Evolutionary conservation across 108 stramenopile species (phyloP).

Genomic region (Asterionellopsis glacialis): DNA sequence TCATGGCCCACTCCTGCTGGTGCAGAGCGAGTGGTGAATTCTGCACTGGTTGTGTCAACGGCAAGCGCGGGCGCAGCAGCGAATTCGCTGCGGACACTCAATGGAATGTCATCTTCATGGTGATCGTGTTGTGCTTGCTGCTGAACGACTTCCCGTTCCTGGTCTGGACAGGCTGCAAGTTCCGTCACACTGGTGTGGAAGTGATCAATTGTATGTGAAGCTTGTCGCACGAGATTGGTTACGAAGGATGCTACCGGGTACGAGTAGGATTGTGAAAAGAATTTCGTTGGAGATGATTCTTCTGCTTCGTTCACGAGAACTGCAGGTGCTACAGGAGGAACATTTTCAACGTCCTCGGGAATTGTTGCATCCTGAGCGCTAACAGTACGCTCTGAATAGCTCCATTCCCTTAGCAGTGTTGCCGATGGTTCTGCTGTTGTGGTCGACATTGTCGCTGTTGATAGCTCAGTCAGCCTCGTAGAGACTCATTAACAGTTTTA

Average conservation of each 20-base stretch:
- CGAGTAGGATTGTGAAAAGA: conserved; percentile 1
- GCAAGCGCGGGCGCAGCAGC: conserved; percentile 1
- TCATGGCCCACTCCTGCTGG: neutral
- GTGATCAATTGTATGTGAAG: conserved; percentile 11
- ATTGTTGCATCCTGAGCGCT: no score
- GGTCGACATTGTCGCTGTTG: no score
- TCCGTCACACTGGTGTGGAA: no score
- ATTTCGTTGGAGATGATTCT: neutral
- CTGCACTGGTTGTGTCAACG: neutral
- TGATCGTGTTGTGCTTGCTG: no score
- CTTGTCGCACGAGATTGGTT: conserved; percentile 32
- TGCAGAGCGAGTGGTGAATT: neutral
- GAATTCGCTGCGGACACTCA: neutral
- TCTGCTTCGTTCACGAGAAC: neutral
- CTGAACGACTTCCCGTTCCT: conserved; percentile 8
- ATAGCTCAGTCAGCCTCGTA: no score
- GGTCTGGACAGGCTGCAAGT: neutral
- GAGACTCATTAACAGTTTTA: no score
- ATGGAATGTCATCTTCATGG: conserved; percentile 7
- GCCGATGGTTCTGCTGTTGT: no score
- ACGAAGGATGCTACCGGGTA: conserved; percentile 56
- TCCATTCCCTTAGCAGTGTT: no score
- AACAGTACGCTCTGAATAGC: no score
- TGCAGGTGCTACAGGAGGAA: neutral
- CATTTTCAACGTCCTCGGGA: neutral